Evolutionary conservation across 176 grass and related monocot genomes (phyloP).

Genomic region (Oryza meyeriana): DNA sequence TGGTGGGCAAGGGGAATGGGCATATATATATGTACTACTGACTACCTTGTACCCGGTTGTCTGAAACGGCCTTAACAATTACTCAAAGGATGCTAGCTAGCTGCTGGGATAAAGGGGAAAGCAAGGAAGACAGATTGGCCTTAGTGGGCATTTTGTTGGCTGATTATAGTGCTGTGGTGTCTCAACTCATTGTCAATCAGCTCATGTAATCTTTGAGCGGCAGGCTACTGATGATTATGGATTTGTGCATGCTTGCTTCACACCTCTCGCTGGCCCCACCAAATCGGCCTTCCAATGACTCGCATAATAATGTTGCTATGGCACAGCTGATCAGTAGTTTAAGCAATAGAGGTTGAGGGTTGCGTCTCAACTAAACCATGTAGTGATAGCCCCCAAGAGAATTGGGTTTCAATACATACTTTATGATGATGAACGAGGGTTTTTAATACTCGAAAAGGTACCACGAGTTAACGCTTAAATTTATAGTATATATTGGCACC

Average conservation of each 20-base stretch:
- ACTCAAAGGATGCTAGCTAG: slow-evolving; percentile 29
- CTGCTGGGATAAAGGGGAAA: not conserved
- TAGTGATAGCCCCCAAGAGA: not conserved
- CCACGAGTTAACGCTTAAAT: no score
- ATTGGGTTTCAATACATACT: not conserved
- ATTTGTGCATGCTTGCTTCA: slow-evolving; percentile 13
- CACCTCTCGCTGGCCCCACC: not conserved
- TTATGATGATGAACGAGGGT: not conserved
- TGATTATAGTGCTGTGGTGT: slow-evolving; percentile 1
- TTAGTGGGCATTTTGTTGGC: slow-evolving; percentile 41
- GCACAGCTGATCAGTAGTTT: not conserved
- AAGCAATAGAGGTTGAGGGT: not conserved
- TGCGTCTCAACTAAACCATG: slow-evolving; percentile 7
- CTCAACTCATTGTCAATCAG: not conserved
- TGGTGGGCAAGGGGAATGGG: not conserved
- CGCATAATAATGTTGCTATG: not conserved
- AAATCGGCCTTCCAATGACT: slow-evolving; percentile 24
- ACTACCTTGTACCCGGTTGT: not conserved
- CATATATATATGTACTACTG: not conserved
- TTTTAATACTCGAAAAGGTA: not conserved
- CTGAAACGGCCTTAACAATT: slow-evolving; percentile 32
- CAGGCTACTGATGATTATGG: not conserved
- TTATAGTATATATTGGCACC: no score
- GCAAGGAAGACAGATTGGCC: slow-evolving; percentile 30
- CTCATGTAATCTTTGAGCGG: not conserved